Evolutionary conservation across 352 stramenopile genomes (phyloP).

Genomic region (Pythium aphanidermatum): DNA sequence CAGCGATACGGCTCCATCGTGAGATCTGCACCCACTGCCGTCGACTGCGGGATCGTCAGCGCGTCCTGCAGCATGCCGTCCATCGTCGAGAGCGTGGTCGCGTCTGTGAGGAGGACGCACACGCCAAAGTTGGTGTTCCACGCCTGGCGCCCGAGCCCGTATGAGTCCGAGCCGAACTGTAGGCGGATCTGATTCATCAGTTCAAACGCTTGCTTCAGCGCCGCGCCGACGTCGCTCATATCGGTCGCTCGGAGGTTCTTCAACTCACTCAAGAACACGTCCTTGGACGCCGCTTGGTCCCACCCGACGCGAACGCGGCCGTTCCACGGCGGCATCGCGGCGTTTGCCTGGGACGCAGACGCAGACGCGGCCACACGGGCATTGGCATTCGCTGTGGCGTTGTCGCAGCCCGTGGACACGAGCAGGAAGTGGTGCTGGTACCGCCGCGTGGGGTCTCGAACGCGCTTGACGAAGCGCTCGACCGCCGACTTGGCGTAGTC

Average conservation of each 20-base stretch:
- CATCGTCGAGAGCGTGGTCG: conserved; percentile 52
- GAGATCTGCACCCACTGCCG: conserved; percentile 62
- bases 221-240: conserved; percentile 67
- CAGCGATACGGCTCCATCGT: conserved; percentile 81
- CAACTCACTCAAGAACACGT: conserved; percentile 71
- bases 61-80: conserved; percentile 72
- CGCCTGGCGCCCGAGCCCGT: conserved; percentile 62
- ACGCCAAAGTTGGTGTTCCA: conserved; percentile 85
- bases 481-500: conserved; percentile 87
- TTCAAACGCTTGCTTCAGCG: conserved; percentile 76
- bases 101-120: conserved; percentile 77
- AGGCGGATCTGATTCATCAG: conserved; percentile 88
- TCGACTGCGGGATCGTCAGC: conserved; percentile 66
- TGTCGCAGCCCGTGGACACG: conserved; percentile 60
- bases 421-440: conserved; percentile 90
- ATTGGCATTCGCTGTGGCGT: conserved; percentile 20
- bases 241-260: conserved; percentile 80
- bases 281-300: conserved; percentile 84
- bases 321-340: conserved; percentile 28
- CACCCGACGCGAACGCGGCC: conserved; percentile 77
- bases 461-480: conserved; percentile 84
- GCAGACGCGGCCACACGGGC: conserved; percentile 1
- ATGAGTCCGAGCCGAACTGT: conserved; percentile 87
- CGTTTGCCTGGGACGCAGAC: not conserved
- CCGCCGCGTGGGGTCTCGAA: conserved; percentile 69